phyloP scores from a whole-genome alignment of 108 stramenopile species.

The Conticribra weissflogii region DNA sequence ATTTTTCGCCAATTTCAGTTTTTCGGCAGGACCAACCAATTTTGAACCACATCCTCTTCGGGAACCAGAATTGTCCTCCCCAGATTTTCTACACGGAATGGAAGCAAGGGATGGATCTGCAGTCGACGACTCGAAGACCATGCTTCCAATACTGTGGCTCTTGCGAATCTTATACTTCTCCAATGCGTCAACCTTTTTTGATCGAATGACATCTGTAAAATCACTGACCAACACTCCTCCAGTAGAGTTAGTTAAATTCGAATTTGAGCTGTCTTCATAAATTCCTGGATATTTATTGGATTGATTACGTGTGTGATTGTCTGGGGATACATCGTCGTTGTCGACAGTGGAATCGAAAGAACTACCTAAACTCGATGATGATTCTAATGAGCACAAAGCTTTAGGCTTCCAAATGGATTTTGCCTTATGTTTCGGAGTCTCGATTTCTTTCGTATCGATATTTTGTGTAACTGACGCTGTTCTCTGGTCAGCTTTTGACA shows the following conservation, averaged over 20 bases:
- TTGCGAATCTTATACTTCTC: background rate
- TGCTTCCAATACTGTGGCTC: background rate
- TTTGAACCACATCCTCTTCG: no score
- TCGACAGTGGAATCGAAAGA: no score
- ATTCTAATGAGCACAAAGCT: no score
- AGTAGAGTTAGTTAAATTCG: background rate
- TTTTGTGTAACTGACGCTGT: no score
- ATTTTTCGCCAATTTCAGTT: background rate
- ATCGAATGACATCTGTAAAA: conserved; percentile 4
- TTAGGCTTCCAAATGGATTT: no score
- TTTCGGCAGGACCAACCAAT: background rate
- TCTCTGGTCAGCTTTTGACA: no score
- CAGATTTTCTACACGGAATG: background rate
- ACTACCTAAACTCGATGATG: no score
- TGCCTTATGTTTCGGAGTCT: no score
- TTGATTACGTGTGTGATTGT: background rate
- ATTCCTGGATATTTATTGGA: background rate
- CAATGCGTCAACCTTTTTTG: background rate
- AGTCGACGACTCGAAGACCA: conserved; percentile 16
- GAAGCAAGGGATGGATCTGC: background rate
- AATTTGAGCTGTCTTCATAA: background rate
- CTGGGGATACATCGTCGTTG: background rate
- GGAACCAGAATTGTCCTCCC: background rate
- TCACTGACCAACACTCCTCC: conserved; percentile 4
- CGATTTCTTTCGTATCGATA: no score